Evolutionary conservation across 2,329 filamentous ascomycete species (phyloP).

Genomic region (Hymenoscyphus fructigenus): DNA sequence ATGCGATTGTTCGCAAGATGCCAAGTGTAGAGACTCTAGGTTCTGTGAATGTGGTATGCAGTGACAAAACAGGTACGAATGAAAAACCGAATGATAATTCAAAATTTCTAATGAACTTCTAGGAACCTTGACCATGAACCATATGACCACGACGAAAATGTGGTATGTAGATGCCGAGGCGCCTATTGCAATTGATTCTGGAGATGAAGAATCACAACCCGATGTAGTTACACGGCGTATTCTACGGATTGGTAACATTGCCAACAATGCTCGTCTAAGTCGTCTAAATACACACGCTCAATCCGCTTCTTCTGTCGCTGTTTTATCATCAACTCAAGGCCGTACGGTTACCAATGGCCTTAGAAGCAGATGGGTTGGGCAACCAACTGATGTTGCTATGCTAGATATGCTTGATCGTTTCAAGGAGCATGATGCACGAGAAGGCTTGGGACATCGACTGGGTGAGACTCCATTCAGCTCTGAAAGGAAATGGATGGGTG

Average conservation of each 20-base stretch:
- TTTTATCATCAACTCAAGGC: conserved; percentile 79
- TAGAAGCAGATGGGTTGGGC: conserved; percentile 91
- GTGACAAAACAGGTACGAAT: conserved; percentile 81
- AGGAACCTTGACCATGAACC: conserved; percentile 93
- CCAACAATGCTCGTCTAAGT: conserved; percentile 86
- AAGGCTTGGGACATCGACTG: conserved; percentile 77
- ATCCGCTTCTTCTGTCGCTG: conserved; percentile 69
- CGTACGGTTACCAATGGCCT: conserved; percentile 55
- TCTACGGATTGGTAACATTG: conserved; percentile 89
- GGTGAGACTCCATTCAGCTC: conserved; percentile 95
- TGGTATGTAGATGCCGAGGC: conserved; percentile 80
- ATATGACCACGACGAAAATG: conserved; percentile 96
- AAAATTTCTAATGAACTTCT: conserved; percentile 25
- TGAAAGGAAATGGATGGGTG: conserved; percentile 98
- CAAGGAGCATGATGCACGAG: conserved; percentile 86
- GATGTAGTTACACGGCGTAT: conserved; percentile 77
- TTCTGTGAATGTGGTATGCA: conserved; percentile 99
- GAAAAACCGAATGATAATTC: neutral
- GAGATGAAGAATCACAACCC: conserved; percentile 59
- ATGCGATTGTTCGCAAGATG: conserved; percentile 92
- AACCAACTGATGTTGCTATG: conserved; percentile 97
- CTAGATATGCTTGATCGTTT: conserved; percentile 89
- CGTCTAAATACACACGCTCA: conserved; percentile 68
- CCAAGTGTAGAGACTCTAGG: conserved; percentile 97
- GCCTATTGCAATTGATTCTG: conserved; percentile 48